Conservation (phyloP, 257 asterid species). For the Solanum dulcamara region DNA sequence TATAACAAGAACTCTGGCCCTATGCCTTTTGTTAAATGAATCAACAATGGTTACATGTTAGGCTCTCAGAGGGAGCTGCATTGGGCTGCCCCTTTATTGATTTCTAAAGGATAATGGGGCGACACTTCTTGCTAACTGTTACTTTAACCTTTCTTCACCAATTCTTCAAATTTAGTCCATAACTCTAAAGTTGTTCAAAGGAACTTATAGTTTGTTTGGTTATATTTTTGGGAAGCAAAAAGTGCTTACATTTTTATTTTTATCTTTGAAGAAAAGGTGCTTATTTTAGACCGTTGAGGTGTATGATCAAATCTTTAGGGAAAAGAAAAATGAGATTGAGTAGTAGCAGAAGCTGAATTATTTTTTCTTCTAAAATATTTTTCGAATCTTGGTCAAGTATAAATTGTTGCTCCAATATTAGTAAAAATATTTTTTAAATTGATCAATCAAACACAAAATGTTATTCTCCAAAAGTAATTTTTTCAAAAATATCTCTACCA, state of each 20-base stretch:
- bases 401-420: too few relatives aligned
- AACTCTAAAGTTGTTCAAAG: background rate
- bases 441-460: background rate
- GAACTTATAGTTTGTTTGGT: background rate
- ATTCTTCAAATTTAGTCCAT: background rate
- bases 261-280: background rate
- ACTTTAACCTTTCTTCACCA: background rate
- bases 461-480: background rate
- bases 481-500: background rate
- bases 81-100: background rate
- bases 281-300: too few relatives aligned
- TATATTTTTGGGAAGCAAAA: background rate
- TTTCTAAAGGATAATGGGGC: background rate
- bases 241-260: background rate
- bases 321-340: too few relatives aligned
- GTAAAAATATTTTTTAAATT: background rate
- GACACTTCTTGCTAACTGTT: background rate
- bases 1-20: background rate
- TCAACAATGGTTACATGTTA: background rate
- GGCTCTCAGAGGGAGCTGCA: too few relatives aligned
- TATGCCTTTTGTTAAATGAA: background rate
- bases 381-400: too few relatives aligned
- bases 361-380: too few relatives aligned
- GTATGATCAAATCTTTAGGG: too few relatives aligned
- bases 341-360: too few relatives aligned